Percentiles rank a stretch among this genome's conserved stretches.
Evolutionary conservation across 768 basidiomycete genomes (phyloP).

Genomic region (Suillus decipiens): DNA sequence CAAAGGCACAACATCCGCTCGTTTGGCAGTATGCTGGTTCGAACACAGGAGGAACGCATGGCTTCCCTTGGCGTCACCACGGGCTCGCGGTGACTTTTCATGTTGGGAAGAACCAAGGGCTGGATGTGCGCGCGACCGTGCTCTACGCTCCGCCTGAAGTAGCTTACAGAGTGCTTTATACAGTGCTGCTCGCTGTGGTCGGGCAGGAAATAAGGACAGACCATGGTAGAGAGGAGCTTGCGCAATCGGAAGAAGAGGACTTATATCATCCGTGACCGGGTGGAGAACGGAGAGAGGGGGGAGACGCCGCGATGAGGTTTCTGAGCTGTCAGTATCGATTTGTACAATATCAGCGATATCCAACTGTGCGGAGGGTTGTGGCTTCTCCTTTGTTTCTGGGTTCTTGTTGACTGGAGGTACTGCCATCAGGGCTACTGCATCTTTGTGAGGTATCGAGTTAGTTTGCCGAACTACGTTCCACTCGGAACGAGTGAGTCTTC

Average conservation of each 20-base stretch:
- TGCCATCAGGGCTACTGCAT: constrained; percentile 68
- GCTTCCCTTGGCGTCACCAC: constrained; percentile 49
- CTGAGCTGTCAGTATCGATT: not conserved
- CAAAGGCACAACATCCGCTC: constrained; percentile 63
- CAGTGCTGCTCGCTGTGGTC: constrained; percentile 60
- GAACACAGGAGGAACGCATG: constrained; percentile 72
- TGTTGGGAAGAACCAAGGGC: not conserved
- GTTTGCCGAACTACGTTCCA: constrained; percentile 50
- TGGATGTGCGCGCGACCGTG: constrained; percentile 18
- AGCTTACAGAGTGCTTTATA: constrained; percentile 49
- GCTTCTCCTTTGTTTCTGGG: constrained; percentile 45
- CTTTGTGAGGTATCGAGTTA: constrained; percentile 47
- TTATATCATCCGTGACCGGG: constrained; percentile 12
- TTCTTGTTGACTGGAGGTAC: constrained; percentile 66
- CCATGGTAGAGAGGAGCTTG: constrained; percentile 72
- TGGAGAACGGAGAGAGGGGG: constrained; percentile 32
- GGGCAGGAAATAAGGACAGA: constrained; percentile 60
- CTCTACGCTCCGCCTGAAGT: constrained; percentile 47
- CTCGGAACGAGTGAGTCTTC: constrained; percentile 66
- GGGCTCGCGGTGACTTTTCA: constrained; percentile 8
- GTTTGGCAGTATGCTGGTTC: constrained; percentile 44
- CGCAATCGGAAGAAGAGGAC: constrained; percentile 31
- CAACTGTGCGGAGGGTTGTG: constrained; percentile 36
- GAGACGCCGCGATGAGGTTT: constrained; percentile 9
- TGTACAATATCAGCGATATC: not conserved